Percentiles rank a stretch among this genome's conserved stretches.
Conservation (phyloP, 2,329 filamentous ascomycete species). For the Fusarium albidum region DNA sequence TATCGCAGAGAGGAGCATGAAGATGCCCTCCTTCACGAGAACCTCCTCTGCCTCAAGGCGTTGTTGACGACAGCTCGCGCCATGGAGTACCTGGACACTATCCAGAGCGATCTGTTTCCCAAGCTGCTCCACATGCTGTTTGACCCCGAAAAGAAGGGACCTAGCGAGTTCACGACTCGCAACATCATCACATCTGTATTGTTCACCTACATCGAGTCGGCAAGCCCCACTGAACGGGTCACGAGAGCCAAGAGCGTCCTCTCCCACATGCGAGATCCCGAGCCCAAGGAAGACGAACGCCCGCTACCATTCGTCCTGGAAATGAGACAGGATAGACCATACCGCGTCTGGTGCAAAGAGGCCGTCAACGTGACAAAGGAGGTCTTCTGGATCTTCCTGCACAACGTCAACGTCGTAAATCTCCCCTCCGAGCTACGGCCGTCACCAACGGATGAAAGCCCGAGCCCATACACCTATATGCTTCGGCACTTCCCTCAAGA, state of each 20-base stretch:
- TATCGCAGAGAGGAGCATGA: constrained; percentile 86
- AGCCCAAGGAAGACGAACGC: constrained; percentile 76
- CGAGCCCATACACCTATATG: constrained; percentile 67
- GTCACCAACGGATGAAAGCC: constrained; percentile 43
- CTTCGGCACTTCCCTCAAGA: constrained; percentile 81
- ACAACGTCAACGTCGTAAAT: constrained; percentile 88
- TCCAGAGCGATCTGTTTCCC: constrained; percentile 84
- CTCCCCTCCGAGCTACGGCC: constrained; percentile 56
- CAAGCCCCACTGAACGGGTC: constrained; percentile 67
- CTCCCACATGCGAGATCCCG: constrained; percentile 80
- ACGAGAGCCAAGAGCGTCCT: constrained; percentile 78
- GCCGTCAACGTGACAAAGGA: constrained; percentile 93
- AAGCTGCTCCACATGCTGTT: constrained; percentile 89
- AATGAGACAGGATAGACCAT: constrained; percentile 87
- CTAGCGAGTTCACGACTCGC: constrained; percentile 94
- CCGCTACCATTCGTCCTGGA: constrained; percentile 87
- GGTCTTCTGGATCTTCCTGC: constrained; percentile 99
- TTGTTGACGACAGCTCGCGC: constrained; percentile 91
- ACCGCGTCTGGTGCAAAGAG: constrained; percentile 94
- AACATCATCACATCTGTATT: constrained; percentile 89
- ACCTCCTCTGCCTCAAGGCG: constrained; percentile 90
- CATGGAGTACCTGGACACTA: constrained; percentile 79
- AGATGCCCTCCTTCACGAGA: constrained; percentile 90
- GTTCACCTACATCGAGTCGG: constrained; percentile 84
- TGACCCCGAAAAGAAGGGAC: constrained; percentile 97